A percentile compares a stretch with the other conserved stretches of the same genome.
Conservation (phyloP, 805 yeast species). For the Scheffersomyces ergatensis region DNA sequence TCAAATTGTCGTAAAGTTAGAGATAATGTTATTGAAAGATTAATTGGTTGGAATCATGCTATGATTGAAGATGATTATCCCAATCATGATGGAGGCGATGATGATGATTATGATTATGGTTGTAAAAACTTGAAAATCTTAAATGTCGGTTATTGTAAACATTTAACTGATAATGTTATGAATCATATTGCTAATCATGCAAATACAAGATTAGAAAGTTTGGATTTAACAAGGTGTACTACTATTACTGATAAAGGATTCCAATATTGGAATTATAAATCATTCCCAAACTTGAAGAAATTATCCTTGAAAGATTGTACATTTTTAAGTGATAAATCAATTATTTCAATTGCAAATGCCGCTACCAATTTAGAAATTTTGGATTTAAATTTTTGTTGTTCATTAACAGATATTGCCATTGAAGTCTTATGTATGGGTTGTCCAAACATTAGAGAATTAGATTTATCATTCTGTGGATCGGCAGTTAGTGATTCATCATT, state of each 20-base stretch:
- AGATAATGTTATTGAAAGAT: constrained; percentile 67
- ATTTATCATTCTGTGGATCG: constrained; percentile 72
- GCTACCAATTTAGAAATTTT: constrained; percentile 56
- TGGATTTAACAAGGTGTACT: constrained; percentile 73
- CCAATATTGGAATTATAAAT: constrained; percentile 57
- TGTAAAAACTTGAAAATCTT: constrained; percentile 56
- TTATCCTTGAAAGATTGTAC: constrained; percentile 71
- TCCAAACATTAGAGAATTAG: constrained; percentile 48
- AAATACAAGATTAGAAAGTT: constrained; percentile 48
- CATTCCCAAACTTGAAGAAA: constrained; percentile 51
- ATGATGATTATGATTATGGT: constrained; percentile 32
- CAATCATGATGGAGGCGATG: constrained; percentile 2
- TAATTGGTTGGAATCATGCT: constrained; percentile 52
- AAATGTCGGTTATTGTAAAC: constrained; percentile 72
- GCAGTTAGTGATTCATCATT: constrained; percentile 75
- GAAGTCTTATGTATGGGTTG: constrained; percentile 70
- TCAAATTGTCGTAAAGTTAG: constrained; percentile 72
- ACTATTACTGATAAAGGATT: constrained; percentile 76
- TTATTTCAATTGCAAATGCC: constrained; percentile 58
- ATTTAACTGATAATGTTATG: constrained; percentile 68
- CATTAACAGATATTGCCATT: constrained; percentile 64
- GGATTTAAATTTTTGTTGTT: constrained; percentile 73
- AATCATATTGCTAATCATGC: constrained; percentile 59
- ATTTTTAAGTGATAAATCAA: constrained; percentile 63
- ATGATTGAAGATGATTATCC: background rate